Conservation (phyloP, 2,329 filamentous ascomycete species). For the Drechslerella dactyloides region DNA sequence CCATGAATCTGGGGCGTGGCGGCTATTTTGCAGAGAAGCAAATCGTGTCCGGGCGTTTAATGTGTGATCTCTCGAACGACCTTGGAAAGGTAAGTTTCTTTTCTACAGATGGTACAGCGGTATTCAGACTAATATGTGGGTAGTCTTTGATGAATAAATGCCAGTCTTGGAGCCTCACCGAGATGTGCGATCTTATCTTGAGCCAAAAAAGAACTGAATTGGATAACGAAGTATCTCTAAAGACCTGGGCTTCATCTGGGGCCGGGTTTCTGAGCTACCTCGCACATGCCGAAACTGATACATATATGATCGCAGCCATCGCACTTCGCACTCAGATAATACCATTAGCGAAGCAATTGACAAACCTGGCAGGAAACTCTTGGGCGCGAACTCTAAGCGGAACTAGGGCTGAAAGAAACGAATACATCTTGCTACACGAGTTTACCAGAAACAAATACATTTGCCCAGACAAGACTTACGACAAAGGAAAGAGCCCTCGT, state of each 20-base stretch:
- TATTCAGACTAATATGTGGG: constrained; percentile 6
- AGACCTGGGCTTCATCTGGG: constrained; percentile 82
- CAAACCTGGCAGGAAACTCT: constrained; percentile 95
- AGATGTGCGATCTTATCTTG: constrained; percentile 94
- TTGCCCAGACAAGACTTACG: constrained; percentile 90
- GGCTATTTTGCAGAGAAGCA: constrained; percentile 94
- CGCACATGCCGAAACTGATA: constrained; percentile 91
- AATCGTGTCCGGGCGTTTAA: constrained; percentile 81
- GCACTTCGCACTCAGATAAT: constrained; percentile 89
- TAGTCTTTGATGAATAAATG: constrained; percentile 92
- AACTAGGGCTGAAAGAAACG: constrained; percentile 94
- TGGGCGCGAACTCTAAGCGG: constrained; percentile 96
- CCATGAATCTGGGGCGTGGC: constrained; percentile 81
- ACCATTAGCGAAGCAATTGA: constrained; percentile 90
- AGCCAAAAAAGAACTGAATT: constrained; percentile 78
- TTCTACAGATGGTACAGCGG: constrained; percentile 53
- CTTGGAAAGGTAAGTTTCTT: constrained; percentile 72
- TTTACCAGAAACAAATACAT: constrained; percentile 98
- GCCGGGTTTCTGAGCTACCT: constrained; percentile 91
- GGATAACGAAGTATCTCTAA: constrained; percentile 84
- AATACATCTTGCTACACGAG: constrained; percentile 97
- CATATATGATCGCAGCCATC: constrained; percentile 91
- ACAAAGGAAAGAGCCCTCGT: constrained; percentile 67
- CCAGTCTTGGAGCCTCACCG: constrained; percentile 95
- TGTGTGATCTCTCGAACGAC: constrained; percentile 95